Base-by-base conservation (phyloP, 2,329 filamentous ascomycete species). In the Paecilomyces fulvus region DNA sequence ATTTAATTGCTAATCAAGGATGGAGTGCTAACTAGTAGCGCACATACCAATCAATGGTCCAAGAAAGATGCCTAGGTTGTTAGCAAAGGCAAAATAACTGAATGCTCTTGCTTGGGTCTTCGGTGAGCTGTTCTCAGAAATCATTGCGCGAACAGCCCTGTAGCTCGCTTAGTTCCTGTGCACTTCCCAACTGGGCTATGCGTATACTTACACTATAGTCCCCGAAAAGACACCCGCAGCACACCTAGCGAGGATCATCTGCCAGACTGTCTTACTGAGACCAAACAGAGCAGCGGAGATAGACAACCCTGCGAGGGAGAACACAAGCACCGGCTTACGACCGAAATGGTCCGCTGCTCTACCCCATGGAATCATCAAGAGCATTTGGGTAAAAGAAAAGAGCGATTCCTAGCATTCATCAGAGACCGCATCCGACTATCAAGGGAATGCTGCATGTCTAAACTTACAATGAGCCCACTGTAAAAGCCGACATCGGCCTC, bases 311-410 rank as follows among this genome's bases (percentile, higher is more conserved):
- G 79, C 63, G 5, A 92, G 73, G 0, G 85, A 89, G 63, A 79
- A 75, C 2, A 91, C 79, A 10, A 94, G 79, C 0, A 90, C 80
- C 0, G 88, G 88, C 60, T 89, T 90, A 49, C 89, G 81, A 30
- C 89, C 89, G 43, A 85, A 71, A 7, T 81, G 79, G 70, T 94
- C 89, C 2, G 83, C 82, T 55, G 78, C 83, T 64, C 75, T 77
- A 52, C 88, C 88, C 86, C 89, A 92, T 60, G 79, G 74, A 25
- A 92, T 81, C 83, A 92, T 89, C 57, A 91, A 80, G n/a, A 82
- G 56, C 79, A 90, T 90, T 70, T 92, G 88, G 0, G 86, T 87
- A 5, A 87, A 73, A 2, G 85, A 88, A 73, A 92, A 92, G 30
- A 90, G 73, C 0, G 79, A 81, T 65, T 83, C 80, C 67, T 69